Percentiles rank a stretch among this genome's conserved stretches.
Conservation (phyloP, 768 basidiomycete genomes). For the Harrya chromipes region DNA sequence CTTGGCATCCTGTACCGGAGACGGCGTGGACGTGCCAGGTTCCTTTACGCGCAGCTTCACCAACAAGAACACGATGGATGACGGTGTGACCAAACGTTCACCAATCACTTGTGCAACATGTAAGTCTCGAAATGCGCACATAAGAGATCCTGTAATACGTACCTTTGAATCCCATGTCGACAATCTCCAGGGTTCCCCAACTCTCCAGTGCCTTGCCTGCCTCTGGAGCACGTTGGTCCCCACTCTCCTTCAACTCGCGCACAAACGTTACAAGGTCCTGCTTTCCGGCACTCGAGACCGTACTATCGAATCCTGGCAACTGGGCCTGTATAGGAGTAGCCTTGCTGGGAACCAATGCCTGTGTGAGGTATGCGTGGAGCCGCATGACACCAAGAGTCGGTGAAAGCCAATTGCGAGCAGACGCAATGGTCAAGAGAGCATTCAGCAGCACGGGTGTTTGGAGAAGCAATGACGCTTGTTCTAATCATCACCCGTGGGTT, state of each 20-base stretch:
- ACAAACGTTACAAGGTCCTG: conserved; percentile 19
- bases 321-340: conserved; percentile 55
- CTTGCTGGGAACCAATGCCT: conserved; percentile 70
- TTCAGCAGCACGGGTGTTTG: conserved; percentile 71
- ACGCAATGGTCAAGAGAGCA: conserved; percentile 77
- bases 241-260: conserved; percentile 13
- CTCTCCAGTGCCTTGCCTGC: conserved; percentile 56
- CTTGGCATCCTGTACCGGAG: conserved; percentile 39
- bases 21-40: conserved; percentile 37
- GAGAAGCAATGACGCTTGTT: conserved; percentile 68
- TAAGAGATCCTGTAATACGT: conserved; percentile 9
- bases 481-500: conserved; percentile 37
- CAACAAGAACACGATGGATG: conserved; percentile 82
- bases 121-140: background rate
- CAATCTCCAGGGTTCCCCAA: conserved; percentile 77
- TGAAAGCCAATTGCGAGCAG: conserved; percentile 85
- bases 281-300: conserved; percentile 27
- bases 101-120: conserved; percentile 64
- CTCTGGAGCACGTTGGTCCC: conserved; percentile 18
- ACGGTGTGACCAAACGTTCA: conserved; percentile 83
- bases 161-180: conserved; percentile 88
- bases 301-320: conserved; percentile 65
- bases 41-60: conserved; percentile 77
- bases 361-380: conserved; percentile 77
- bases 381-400: conserved; percentile 79